Base-by-base conservation (phyloP, 2,329 filamentous ascomycete genomes). In the Harringtonia aguacate region DNA sequence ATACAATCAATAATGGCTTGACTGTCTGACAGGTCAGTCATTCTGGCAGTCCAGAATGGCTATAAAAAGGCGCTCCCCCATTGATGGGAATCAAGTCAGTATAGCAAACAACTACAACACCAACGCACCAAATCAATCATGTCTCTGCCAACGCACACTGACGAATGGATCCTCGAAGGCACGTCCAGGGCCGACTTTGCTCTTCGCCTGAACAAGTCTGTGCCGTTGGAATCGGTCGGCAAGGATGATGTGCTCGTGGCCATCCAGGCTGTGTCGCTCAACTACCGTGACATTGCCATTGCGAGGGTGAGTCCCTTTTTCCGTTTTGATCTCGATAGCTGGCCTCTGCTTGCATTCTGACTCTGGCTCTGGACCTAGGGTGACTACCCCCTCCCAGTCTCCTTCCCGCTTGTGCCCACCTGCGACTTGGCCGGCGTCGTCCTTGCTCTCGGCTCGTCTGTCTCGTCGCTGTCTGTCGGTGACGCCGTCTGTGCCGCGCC, bases 231-330 rank as follows among this genome's bases (percentile, higher is more conserved):
- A 4, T 4, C 34, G 9, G 27, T 82, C 2, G 82, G 82, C 38
- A 81, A 86, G 44, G 74, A 75, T 48, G 78, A 89, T 22, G 81
- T 87, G 7, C 69, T 89, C 29, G 77, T 89, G 52, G 83, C 81
- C 60, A 68, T 75, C 22, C 62, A 66, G 41, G 70, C 66, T 14
- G 72, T 66, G 7, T 71, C 71, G 24, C 64, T 76, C 41, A 76
- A 75, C 61, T 75, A 68, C 56, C 71, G 72, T 44, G 72, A 76
- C 50, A 59, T 75, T 41, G 63, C 70, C 50, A 71, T 75, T 43
- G 64, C 70, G 24, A 56, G 55, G 53, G 61, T 58, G 46, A 35
- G 43, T 41, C 9, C 8, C 6, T 22, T 8, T 12, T 21, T n/a
- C n/a, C n/a, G n/a, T n/a, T n/a, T n/a, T n/a, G n/a, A n/a, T n/a